Evolutionary conservation across 1,139 yeast species (phyloP), one percentile per base, ranked within the genome.

Genomic region (Saccharomyces pastorianus): DNA sequence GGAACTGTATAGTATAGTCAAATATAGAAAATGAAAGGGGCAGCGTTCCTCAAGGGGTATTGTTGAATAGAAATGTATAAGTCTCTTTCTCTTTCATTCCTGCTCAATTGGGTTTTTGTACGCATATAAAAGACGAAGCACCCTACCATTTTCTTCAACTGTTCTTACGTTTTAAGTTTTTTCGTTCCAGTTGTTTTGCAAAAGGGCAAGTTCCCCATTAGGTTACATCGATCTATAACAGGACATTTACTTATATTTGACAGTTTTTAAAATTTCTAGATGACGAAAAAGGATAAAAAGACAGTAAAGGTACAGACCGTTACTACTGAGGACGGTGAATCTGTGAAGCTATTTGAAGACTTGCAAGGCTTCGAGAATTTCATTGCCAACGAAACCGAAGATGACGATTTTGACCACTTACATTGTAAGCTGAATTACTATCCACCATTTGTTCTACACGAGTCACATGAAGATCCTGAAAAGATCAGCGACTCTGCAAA

Each of bases 401-500:
- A 85, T 68, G 83, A 85, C 57, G 90, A 84, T 57, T 83, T 79
- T 65, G 87, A 82, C 65, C 80, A 82, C 64, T 74, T 83, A 63
- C 87, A 84, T 66, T 88, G 88, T 51, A 83, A 79, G 61, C 74
- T 84, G 59, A 75, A 75, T 52, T 85, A 85, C 69, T 77, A 81
- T 63, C 93, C 93, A 28, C 91, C 91, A 51, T 85, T 85, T 65
- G 80, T 85, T 50, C 63, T 85, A 70, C 79, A 79, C 61, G 85
- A 81, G 60, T 79, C 85, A 59, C 88, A 83, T 61, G 81, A 84
- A 56, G 83, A 85, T 66, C 80, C 83, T 55, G 93, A 85, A 55
- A 84, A 83, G 69, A 80, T 85, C 57, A 84, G 85, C 68, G 85
- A 86, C 50, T 82, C 88, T 52, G 81, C 80, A 75, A 85, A 85